A percentile compares a stretch with the other conserved stretches of the same genome.
phyloP scores from a whole-genome alignment of 768 basidiomycete genomes.

The Leccinum broughii region DNA sequence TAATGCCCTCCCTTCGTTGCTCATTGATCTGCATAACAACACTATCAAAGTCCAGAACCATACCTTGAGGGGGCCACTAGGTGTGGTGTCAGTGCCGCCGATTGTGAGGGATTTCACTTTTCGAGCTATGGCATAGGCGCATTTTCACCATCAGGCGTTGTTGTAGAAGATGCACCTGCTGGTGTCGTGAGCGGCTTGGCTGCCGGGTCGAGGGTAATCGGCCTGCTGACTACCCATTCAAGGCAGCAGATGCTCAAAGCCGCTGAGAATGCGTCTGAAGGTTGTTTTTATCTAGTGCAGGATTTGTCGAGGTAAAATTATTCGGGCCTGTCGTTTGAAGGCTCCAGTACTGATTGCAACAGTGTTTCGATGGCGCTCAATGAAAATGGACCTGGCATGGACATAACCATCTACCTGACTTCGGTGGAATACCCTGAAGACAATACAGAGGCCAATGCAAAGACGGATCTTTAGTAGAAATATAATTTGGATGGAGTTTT shows the following conservation, averaged over 20 bases:
- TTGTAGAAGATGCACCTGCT: conserved; percentile 90
- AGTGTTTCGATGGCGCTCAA: conserved; percentile 33
- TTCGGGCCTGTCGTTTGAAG: not conserved
- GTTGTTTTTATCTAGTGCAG: conserved; percentile 55
- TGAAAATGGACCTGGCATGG: conserved; percentile 39
- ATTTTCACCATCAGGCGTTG: conserved; percentile 54
- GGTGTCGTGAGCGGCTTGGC: conserved; percentile 78
- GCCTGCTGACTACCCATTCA: conserved; percentile 77
- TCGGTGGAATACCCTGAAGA: not conserved
- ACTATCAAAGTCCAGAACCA: conserved; percentile 68
- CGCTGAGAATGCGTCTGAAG: conserved; percentile 43
- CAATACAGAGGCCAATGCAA: not conserved
- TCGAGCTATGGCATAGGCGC: not conserved
- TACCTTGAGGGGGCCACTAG: conserved; percentile 83
- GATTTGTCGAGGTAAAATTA: conserved; percentile 64
- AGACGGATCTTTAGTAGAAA: conserved; percentile 4
- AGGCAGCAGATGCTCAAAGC: conserved; percentile 65
- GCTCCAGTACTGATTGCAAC: conserved; percentile 7
- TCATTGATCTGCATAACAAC: conserved; percentile 4
- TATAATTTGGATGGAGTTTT: conserved; percentile 2
- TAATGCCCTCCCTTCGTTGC: conserved; percentile 28
- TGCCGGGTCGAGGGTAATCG: conserved; percentile 85
- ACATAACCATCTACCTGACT: conserved; percentile 27
- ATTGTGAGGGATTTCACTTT: conserved; percentile 21
- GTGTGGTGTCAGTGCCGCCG: conserved; percentile 56